Percentiles rank a stretch among this genome's conserved stretches.
phyloP scores from a whole-genome alignment of 805 yeast species.

The Maudiozyma turicensis region DNA sequence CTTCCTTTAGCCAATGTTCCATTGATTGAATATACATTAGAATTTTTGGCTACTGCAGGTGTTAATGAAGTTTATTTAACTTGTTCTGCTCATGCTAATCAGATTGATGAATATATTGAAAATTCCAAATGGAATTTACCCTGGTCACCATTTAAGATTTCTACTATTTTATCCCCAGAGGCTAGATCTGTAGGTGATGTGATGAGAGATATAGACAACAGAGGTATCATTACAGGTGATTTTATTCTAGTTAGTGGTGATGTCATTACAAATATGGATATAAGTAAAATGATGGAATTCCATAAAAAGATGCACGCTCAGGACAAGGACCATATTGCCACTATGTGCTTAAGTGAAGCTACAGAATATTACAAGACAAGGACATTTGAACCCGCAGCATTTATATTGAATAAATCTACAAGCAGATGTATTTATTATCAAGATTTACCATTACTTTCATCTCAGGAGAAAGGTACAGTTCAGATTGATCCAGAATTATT shows the following conservation, averaged over 20 bases:
- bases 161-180: slow-evolving; percentile 74
- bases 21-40: slow-evolving; percentile 86
- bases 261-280: slow-evolving; percentile 85
- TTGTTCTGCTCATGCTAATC: slow-evolving; percentile 87
- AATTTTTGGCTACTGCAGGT: slow-evolving; percentile 83
- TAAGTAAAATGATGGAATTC: slow-evolving; percentile 57
- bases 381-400: slow-evolving; percentile 76
- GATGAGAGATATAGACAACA: slow-evolving; percentile 87
- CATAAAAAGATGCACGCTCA: slow-evolving; percentile 61
- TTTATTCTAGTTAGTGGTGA: slow-evolving; percentile 88
- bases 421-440: slow-evolving; percentile 79
- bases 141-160: slow-evolving; percentile 72
- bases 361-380: slow-evolving; percentile 78
- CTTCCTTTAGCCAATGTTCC: slow-evolving; percentile 91
- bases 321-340: slow-evolving; percentile 87
- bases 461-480: slow-evolving; percentile 40
- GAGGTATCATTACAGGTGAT: slow-evolving; percentile 85
- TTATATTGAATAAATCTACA: slow-evolving; percentile 64
- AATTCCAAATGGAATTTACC: slow-evolving; percentile 57
- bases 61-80: slow-evolving; percentile 84
- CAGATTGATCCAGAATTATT: slow-evolving; percentile 77
- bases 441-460: slow-evolving; percentile 49
- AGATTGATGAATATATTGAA: slow-evolving; percentile 73
- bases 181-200: slow-evolving; percentile 93
- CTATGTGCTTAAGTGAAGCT: slow-evolving; percentile 86